Conservation (phyloP, 78 protist species). For the Dictyostelium purpureum region DNA sequence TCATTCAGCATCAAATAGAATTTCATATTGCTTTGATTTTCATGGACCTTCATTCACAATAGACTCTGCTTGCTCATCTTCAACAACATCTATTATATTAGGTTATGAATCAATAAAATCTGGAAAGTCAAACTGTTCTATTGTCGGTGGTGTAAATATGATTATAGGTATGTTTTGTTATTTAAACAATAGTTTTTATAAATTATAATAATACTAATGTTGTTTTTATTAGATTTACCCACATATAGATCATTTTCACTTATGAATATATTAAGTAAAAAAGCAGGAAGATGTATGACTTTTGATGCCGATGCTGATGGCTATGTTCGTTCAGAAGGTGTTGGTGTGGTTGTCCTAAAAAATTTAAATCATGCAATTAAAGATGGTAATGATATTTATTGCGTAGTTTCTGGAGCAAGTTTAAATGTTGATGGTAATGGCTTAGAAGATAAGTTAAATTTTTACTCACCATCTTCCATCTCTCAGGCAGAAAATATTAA, state of each 20-base stretch:
- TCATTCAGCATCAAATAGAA: conserved; percentile 74
- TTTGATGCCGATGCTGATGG: conserved; percentile 48
- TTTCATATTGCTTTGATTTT: conserved; percentile 86
- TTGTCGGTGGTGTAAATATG: conserved; percentile 88
- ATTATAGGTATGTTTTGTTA: background rate
- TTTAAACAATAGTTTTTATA: background rate
- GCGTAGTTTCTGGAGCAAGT: conserved; percentile 5
- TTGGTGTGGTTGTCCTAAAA: background rate
- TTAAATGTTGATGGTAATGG: conserved; percentile 25
- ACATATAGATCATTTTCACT: background rate
- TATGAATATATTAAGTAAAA: conserved; percentile 44
- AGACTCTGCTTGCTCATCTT: conserved; percentile 92
- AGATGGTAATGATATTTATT: conserved; percentile 40
- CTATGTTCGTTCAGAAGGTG: conserved; percentile 22
- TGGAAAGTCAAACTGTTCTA: conserved; percentile 75
- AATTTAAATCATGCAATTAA: background rate
- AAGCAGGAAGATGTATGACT: background rate
- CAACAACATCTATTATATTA: conserved; percentile 81
- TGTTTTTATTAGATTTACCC: conserved; percentile 42
- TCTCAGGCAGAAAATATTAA: conserved; percentile 38
- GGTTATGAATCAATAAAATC: conserved; percentile 70
- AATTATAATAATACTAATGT: background rate
- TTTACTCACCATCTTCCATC: background rate
- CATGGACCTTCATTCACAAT: conserved; percentile 82
- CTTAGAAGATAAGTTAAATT: background rate